These are phyloP conservation scores for Wallemia hederae DNA, from an alignment of 1,284 basidiomycete species.

Conservation along the genomic window DNA sequence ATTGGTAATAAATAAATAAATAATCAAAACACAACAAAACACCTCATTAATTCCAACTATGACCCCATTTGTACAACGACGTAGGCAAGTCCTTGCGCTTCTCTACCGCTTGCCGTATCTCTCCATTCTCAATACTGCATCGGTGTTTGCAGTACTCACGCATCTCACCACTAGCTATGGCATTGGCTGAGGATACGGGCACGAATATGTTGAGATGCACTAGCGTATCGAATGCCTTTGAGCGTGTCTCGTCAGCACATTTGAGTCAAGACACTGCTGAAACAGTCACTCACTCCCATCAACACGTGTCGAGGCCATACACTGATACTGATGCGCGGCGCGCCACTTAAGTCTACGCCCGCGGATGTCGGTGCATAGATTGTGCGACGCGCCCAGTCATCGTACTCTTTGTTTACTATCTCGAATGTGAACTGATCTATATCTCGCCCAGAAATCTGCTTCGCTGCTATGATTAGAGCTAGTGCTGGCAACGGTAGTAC, in stretches of 20 bases:
- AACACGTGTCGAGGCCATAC: conserved; percentile 7
- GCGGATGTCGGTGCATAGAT: conserved; percentile 29
- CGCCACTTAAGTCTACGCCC: conserved; percentile 21
- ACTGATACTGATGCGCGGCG: conserved; percentile 5
- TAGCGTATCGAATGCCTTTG: conserved; percentile 39
- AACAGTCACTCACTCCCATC: conserved; percentile 4
- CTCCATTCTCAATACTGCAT: conserved; percentile 26
- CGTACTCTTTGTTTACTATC: conserved; percentile 37
- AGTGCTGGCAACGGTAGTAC: conserved; percentile 36
- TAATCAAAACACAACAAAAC: not conserved
- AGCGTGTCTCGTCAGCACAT: conserved; percentile 2
- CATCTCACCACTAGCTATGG: conserved; percentile 20
- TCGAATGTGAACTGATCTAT: conserved; percentile 44
- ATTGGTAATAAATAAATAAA: not conserved
- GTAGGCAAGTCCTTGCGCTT: conserved; percentile 8
- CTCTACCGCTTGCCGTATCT: conserved; percentile 34
- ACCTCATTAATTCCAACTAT: not conserved
- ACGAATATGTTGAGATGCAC: conserved; percentile 26
- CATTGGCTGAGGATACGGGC: conserved; percentile 16
- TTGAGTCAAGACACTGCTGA: conserved; percentile 4
- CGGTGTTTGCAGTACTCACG: conserved; percentile 37
- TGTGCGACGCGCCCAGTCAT: conserved; percentile 37
- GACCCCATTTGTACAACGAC: not conserved
- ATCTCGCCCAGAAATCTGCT: conserved; percentile 32
- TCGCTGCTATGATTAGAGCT: conserved; percentile 39